Base-by-base conservation (phyloP, 2,329 filamentous ascomycete genomes). In the Aspergillus ustus region DNA sequence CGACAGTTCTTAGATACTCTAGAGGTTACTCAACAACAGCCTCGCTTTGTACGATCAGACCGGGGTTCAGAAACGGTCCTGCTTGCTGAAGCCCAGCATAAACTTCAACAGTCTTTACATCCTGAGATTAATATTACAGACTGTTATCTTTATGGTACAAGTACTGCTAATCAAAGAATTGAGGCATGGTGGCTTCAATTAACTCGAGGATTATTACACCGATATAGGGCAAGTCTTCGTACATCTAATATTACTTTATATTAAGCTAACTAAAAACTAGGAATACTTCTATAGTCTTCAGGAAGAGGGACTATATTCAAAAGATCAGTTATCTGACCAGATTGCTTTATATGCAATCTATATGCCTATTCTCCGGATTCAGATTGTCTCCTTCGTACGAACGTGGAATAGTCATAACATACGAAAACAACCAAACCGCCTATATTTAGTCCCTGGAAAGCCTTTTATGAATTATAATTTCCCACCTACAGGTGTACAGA, bases 1-100 rank as follows among this genome's bases (percentile, higher is more conserved):
- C 58, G 57, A 17, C 57, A 70, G 13, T 69, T 63, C 34, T 44
- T 68, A 9, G 53, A 61, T 17, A 50, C 53, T 15, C 20, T 62
- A 9, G 43, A 57, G 29, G 48, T 53, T 45, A 57, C 40, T 40
- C n/a, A 58, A 5, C 57, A 50, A n/a, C 58, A 64, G 37, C 62
- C 66, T 25, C 52, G 46, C 7, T 61, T 54, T 31, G 19, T 67
- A 19, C 51, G 54, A 43, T 59, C 63, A 17, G 53, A 67, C 40
- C 43, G 48, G 1, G 65, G 57, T 20, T 49, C 28, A 2, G 58
- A 62, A 28, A 57, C 50, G 25, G 31, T 54, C 29, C 63, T 66
- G 37, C 25, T 66, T 28, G 55, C 51, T 4, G 51, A 59, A 29
- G 60, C 60, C 13, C 52, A 65, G 34, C 43, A 57, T 59, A 37